Conservation (phyloP, 805 yeast genomes). For the Hanseniaspora taiwanica region DNA sequence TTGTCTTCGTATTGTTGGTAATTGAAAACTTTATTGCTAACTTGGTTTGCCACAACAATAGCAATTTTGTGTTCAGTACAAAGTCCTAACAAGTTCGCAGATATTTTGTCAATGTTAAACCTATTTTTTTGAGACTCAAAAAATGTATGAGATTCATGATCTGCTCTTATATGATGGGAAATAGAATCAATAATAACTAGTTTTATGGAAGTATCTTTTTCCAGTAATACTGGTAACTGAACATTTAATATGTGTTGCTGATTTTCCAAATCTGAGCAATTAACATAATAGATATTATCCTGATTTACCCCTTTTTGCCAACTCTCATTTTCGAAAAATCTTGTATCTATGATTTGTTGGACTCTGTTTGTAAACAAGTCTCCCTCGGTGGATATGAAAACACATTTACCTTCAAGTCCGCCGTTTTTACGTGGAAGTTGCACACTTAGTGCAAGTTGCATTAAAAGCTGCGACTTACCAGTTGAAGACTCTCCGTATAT, state of each 20-base stretch:
- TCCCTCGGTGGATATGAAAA: slow-evolving; percentile 73
- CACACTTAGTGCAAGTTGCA: slow-evolving; percentile 50
- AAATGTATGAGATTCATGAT: slow-evolving; percentile 29
- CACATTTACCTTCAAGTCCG: slow-evolving; percentile 38
- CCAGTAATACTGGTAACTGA: slow-evolving; percentile 50
- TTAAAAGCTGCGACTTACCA: slow-evolving; percentile 73
- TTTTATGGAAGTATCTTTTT: slow-evolving; percentile 28
- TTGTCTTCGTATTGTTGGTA: slow-evolving; percentile 6
- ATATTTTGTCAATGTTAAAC: slow-evolving; percentile 29
- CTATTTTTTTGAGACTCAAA: slow-evolving; percentile 28
- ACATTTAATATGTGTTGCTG: slow-evolving; percentile 62
- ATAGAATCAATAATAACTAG: slow-evolving; percentile 69
- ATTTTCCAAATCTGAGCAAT: slow-evolving; percentile 53
- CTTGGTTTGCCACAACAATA: slow-evolving; percentile 66
- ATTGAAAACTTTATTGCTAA: slow-evolving; percentile 37
- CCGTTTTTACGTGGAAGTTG: slow-evolving; percentile 36
- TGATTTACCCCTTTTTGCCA: slow-evolving; percentile 20
- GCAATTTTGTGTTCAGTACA: slow-evolving; percentile 41
- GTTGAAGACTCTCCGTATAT: slow-evolving; percentile 73
- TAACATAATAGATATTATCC: slow-evolving; percentile 35
- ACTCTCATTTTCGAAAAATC: slow-evolving; percentile 21
- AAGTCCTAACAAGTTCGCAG: slow-evolving; percentile 34
- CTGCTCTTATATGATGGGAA: slow-evolving; percentile 67
- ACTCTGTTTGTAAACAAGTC: slow-evolving; percentile 55
- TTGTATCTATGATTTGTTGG: slow-evolving; percentile 31